Percentiles rank a stretch among this genome's conserved stretches.
Conservation (phyloP, 2,329 filamentous ascomycete species). For the Pseudogymnoascus sp. region DNA sequence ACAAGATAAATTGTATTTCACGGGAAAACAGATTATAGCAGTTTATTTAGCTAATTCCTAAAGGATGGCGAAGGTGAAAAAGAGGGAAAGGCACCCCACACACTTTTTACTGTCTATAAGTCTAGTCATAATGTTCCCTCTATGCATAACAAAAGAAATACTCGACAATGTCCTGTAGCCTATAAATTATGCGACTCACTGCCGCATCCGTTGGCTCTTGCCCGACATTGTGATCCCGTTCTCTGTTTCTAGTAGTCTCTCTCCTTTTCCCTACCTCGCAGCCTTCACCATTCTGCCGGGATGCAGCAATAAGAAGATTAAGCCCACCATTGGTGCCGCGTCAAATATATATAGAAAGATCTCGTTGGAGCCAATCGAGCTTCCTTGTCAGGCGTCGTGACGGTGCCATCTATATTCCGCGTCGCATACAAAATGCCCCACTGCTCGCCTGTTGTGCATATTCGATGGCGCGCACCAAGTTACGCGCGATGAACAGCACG, state of each 20-base stretch:
- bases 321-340: constrained; percentile 1
- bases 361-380: constrained; percentile 1
- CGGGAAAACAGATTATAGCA: no score
- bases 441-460: background rate
- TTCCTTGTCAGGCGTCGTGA: background rate
- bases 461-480: constrained; percentile 7
- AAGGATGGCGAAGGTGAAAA: no score
- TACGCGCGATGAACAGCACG: background rate
- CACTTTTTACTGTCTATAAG: no score
- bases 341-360: constrained; percentile 7
- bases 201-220: no score
- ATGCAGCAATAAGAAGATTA: background rate
- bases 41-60: no score
- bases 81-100: no score
- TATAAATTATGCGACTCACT: no score
- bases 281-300: background rate
- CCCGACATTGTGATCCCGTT: constrained; percentile 31
- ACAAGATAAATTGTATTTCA: no score
- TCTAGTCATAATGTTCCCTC: no score
- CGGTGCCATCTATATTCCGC: background rate
- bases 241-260: constrained; percentile 33
- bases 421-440: constrained; percentile 1
- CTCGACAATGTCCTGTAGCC: no score
- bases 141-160: no score
- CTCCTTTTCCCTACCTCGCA: constrained; percentile 17